Percentiles rank a stretch among this genome's conserved stretches.
phyloP scores from a whole-genome alignment of 2,329 filamentous ascomycete species.

The Leptosphaerulina australis region DNA sequence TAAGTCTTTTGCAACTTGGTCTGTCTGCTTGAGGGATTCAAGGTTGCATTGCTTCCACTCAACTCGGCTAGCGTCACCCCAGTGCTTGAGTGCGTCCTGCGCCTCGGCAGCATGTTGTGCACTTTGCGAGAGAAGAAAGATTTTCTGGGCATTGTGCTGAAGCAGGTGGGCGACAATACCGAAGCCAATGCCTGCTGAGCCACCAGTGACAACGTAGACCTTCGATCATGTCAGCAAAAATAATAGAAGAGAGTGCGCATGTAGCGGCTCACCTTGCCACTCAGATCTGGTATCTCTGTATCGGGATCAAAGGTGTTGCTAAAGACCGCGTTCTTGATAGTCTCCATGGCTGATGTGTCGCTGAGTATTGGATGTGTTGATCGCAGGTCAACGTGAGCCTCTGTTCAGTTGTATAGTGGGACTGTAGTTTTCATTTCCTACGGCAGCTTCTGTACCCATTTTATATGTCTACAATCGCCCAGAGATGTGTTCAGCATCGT shows the following conservation, averaged over 20 bases:
- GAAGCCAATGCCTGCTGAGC: constrained; percentile 58
- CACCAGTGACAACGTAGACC: constrained; percentile 57
- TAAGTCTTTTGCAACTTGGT: constrained; percentile 54
- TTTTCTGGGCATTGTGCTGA: constrained; percentile 55
- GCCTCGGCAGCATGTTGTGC: constrained; percentile 57
- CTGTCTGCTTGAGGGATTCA: constrained; percentile 54
- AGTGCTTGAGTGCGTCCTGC: constrained; percentile 49
- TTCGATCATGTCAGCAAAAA: constrained; percentile 16
- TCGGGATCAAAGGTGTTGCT: constrained; percentile 51
- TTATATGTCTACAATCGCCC: background rate
- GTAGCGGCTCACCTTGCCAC: constrained; percentile 39
- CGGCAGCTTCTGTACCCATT: background rate
- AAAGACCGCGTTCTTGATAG: constrained; percentile 17
- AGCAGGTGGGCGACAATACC: constrained; percentile 61
- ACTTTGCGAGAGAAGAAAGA: constrained; percentile 58
- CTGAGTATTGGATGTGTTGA: background rate
- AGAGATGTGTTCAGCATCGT: constrained; percentile 9
- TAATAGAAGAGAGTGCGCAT: background rate
- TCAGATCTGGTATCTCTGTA: constrained; percentile 50
- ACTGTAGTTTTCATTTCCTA: background rate
- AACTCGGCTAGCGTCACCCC: constrained; percentile 54
- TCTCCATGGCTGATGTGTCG: constrained; percentile 1
- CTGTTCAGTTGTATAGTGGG: background rate
- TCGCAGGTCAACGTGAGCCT: background rate
- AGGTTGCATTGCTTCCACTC: constrained; percentile 56